Evolutionary conservation across 2,329 filamentous ascomycete species (phyloP).

Genomic region (Phialemonium atrogriseum): DNA sequence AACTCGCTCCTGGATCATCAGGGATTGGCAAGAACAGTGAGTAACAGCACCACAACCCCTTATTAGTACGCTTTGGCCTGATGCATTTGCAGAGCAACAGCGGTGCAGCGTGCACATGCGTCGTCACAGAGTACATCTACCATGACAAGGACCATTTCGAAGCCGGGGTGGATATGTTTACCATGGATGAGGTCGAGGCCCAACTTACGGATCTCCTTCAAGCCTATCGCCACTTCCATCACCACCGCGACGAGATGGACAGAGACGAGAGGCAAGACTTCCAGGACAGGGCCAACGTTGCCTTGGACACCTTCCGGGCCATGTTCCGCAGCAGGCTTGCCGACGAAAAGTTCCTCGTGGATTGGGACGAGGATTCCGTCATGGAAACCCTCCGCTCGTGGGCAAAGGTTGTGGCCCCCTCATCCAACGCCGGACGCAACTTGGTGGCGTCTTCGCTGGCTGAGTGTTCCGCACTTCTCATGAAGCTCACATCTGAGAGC

Average conservation of each 20-base stretch:
- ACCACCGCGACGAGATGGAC: slow-evolving; percentile 11
- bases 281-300: slow-evolving; percentile 22
- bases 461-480: slow-evolving; percentile 25
- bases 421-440: neutral
- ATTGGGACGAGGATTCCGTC: slow-evolving; percentile 6
- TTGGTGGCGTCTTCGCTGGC: slow-evolving; percentile 5
- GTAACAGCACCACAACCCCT: no score
- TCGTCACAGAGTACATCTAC: slow-evolving; percentile 36
- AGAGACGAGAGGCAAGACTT: slow-evolving; percentile 14
- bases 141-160: slow-evolving; percentile 22
- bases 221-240: slow-evolving; percentile 26
- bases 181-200: slow-evolving; percentile 17
- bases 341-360: neutral
- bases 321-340: slow-evolving; percentile 24
- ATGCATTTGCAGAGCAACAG: slow-evolving; percentile 31
- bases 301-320: slow-evolving; percentile 25
- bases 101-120: slow-evolving; percentile 37
- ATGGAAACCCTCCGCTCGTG: slow-evolving; percentile 14
- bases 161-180: slow-evolving; percentile 26
- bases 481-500: slow-evolving; percentile 28
- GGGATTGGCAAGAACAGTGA: slow-evolving; percentile 32
- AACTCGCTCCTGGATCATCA: slow-evolving; percentile 36
- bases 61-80: no score
- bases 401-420: slow-evolving; percentile 11
- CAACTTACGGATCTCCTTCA: slow-evolving; percentile 27